Percentiles rank a stretch among this genome's conserved stretches.
Conservation (phyloP, 192 early-diverging fungal genomes). For the Rhizophlyctis rosea region DNA sequence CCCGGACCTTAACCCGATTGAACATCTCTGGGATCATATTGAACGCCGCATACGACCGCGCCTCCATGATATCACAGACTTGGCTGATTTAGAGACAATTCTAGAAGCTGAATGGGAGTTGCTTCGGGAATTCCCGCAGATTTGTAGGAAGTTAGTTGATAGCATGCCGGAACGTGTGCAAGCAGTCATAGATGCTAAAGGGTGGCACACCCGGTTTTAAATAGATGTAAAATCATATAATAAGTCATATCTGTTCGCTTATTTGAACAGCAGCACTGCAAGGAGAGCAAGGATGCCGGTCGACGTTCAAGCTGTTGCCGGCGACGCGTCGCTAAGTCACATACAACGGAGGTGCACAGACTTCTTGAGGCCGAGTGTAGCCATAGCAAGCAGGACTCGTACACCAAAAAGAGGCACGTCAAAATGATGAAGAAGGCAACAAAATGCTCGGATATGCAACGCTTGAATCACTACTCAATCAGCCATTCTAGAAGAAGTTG, state of each 20-base stretch:
- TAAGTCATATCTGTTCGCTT: neutral
- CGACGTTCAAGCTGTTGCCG: too few species aligned
- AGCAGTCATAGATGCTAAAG: neutral
- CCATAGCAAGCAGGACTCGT: too few species aligned
- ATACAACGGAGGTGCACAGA: too few species aligned
- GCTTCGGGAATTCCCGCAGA: neutral
- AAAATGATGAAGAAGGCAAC: too few species aligned
- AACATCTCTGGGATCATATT: conserved; percentile 4
- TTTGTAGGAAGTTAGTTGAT: neutral
- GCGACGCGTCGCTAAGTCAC: too few species aligned
- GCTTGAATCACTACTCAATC: too few species aligned
- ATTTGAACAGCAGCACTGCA: too few species aligned
- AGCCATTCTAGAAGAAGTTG: too few species aligned
- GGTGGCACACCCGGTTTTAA: neutral
- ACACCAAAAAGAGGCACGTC: too few species aligned
- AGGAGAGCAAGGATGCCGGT: too few species aligned
- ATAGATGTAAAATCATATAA: neutral
- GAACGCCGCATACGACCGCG: neutral
- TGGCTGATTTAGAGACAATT: neutral
- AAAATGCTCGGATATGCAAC: too few species aligned
- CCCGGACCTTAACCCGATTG: conserved; percentile 15
- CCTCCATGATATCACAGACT: neutral
- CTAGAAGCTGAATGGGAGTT: neutral
- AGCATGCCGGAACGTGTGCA: neutral
- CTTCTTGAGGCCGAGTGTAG: too few species aligned